Conservation (phyloP, 2,329 filamentous ascomycete genomes). For the Metarhizium sp. region DNA sequence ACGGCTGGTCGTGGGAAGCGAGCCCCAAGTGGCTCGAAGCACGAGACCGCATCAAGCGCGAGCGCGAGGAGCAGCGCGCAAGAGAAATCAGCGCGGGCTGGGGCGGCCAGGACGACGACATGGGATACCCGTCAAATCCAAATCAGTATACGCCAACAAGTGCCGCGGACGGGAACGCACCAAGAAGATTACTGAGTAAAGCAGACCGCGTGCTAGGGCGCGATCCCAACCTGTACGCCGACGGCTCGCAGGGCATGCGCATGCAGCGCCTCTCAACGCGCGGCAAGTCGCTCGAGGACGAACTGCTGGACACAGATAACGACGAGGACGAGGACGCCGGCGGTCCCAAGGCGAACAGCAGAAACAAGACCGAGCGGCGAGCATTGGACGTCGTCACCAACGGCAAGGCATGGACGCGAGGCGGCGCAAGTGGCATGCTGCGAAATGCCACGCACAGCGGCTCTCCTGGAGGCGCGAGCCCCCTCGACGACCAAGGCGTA, state of each 20-base stretch:
- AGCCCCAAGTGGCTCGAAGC: constrained; percentile 70
- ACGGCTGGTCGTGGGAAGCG: constrained; percentile 92
- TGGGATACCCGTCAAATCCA: neutral
- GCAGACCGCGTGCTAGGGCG: constrained; percentile 50
- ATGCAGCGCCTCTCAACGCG: constrained; percentile 38
- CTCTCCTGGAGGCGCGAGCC: neutral
- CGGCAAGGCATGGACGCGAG: constrained; percentile 26
- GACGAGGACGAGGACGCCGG: constrained; percentile 20
- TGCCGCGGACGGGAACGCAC: constrained; percentile 5
- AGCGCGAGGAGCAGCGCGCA: constrained; percentile 50
- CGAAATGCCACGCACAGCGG: constrained; percentile 21
- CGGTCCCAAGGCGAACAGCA: neutral
- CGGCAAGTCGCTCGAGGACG: constrained; percentile 34
- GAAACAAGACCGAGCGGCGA: neutral
- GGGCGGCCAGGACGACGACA: constrained; percentile 32
- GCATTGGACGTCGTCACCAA: neutral
- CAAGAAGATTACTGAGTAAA: constrained; percentile 38
- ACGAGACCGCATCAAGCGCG: constrained; percentile 49
- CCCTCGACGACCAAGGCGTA: neutral
- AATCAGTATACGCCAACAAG: no score
- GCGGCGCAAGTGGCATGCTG: constrained; percentile 34
- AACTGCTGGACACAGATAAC: constrained; percentile 30
- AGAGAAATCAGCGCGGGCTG: constrained; percentile 60
- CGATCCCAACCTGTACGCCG: constrained; percentile 45
- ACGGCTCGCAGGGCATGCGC: constrained; percentile 33